Conservation (phyloP, 2,329 filamentous ascomycete genomes). For the Diaporthe ilicicola region DNA sequence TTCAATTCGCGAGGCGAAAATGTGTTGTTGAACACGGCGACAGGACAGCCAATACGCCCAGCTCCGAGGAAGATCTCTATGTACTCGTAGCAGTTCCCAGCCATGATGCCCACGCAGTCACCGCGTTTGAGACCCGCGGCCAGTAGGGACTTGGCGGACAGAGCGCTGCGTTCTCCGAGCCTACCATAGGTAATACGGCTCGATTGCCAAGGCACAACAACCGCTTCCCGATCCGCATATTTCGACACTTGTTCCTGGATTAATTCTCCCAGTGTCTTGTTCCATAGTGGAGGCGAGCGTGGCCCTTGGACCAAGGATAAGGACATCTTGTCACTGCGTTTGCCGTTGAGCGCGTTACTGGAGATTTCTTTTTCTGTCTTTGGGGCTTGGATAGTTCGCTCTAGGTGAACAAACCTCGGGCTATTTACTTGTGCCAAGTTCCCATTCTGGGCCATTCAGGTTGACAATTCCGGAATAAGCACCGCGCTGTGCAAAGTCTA, state of each 20-base stretch:
- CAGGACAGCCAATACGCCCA: constrained; percentile 2
- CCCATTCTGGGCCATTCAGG: neutral
- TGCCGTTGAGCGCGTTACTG: neutral
- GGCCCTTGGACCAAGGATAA: neutral
- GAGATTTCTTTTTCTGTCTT: neutral
- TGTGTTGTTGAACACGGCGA: constrained; percentile 7
- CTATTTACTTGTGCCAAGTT: neutral
- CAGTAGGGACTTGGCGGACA: neutral
- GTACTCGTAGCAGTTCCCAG: constrained; percentile 9
- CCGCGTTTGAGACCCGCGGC: neutral
- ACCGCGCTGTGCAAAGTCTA: no score
- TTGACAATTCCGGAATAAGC: neutral
- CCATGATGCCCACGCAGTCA: constrained; percentile 16
- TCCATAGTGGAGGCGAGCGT: neutral
- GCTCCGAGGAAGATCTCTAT: neutral
- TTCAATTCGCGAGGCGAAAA: constrained; percentile 2
- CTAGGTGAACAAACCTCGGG: neutral
- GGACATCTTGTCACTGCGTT: neutral
- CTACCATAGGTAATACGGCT: neutral
- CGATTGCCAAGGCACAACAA: neutral
- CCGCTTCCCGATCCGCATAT: neutral
- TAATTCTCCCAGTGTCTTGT: neutral
- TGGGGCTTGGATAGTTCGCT: neutral
- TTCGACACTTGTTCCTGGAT: neutral
- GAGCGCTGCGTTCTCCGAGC: neutral